A percentile compares a stretch with the other conserved stretches of the same genome.
phyloP scores from a whole-genome alignment of 169 alveolate genomes.

The Eimeria brunetti region DNA sequence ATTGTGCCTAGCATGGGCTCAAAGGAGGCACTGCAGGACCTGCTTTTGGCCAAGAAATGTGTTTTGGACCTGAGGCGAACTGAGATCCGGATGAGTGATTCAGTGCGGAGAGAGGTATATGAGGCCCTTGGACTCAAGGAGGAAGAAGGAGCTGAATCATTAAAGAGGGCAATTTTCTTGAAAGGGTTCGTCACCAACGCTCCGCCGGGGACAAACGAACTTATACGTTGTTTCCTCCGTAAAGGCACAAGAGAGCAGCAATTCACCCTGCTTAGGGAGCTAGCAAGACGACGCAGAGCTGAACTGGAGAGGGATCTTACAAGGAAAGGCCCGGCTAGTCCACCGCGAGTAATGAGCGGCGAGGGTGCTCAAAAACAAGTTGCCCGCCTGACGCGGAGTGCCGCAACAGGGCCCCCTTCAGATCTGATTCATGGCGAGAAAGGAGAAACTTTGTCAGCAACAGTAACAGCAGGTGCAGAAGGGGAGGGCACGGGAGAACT shows the following conservation, averaged over 20 bases:
- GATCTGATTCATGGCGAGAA: neutral
- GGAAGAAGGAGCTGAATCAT: neutral
- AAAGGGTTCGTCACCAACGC: slow-evolving; percentile 23
- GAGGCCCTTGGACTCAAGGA: slow-evolving; percentile 37
- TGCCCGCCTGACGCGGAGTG: neutral
- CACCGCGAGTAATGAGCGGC: neutral
- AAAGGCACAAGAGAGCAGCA: slow-evolving; percentile 51
- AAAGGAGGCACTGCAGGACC: slow-evolving; percentile 24
- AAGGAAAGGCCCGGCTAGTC: neutral
- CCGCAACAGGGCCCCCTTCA: neutral
- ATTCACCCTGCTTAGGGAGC: slow-evolving; percentile 38
- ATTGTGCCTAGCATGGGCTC: slow-evolving; percentile 43
- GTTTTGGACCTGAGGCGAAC: slow-evolving; percentile 14
- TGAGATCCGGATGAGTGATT: slow-evolving; percentile 54
- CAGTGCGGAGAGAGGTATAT: slow-evolving; percentile 18
- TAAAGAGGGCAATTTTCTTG: neutral
- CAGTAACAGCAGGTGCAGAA: neutral
- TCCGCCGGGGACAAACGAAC: slow-evolving; percentile 48
- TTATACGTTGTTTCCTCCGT: slow-evolving; percentile 37
- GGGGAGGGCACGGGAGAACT: neutral
- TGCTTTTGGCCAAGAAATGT: neutral
- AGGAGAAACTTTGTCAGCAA: neutral
- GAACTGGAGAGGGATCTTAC: slow-evolving; percentile 26
- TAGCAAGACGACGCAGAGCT: slow-evolving; percentile 41
- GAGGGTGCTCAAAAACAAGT: neutral